These are phyloP conservation scores for Zancudomyces culisetae DNA, from an alignment of 371 early-diverging fungal genomes.

Conservation along the genomic window DNA sequence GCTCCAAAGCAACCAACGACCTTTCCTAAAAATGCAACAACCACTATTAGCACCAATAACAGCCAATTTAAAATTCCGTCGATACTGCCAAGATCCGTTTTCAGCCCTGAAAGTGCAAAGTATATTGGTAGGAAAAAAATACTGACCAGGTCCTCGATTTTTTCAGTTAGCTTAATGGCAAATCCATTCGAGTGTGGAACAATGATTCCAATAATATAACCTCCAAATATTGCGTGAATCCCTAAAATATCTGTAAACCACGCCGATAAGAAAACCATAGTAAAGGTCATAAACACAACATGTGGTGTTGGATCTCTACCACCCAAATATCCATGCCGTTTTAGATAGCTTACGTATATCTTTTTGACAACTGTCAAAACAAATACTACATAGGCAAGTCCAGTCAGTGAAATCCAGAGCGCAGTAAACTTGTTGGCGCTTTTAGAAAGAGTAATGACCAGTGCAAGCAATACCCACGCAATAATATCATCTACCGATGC, in stretches of 20 bases:
- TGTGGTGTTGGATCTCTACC: conserved; percentile 27
- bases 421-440: conserved; percentile 38
- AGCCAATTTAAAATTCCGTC: conserved; percentile 57
- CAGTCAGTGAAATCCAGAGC: conserved; percentile 45
- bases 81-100: conserved; percentile 60
- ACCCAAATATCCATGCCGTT: conserved; percentile 11
- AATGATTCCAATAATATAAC: conserved; percentile 66
- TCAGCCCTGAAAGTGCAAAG: conserved; percentile 81
- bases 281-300: conserved; percentile 43
- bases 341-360: conserved; percentile 16
- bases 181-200: conserved; percentile 78
- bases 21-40: conserved; percentile 69
- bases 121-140: conserved; percentile 78
- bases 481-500: conserved; percentile 74
- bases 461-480: conserved; percentile 66
- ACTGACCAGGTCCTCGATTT: conserved; percentile 76
- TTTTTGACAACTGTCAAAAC: conserved; percentile 39
- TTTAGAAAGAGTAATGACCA: conserved; percentile 58
- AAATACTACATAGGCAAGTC: conserved; percentile 36
- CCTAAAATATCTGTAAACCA: conserved; percentile 76
- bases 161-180: conserved; percentile 65
- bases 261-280: conserved; percentile 39
- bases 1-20: conserved; percentile 61
- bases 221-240: conserved; percentile 83
- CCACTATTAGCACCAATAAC: conserved; percentile 47